phyloP scores from a whole-genome alignment of 2,329 filamentous ascomycete species.

The Dendrostoma leiphaemia region DNA sequence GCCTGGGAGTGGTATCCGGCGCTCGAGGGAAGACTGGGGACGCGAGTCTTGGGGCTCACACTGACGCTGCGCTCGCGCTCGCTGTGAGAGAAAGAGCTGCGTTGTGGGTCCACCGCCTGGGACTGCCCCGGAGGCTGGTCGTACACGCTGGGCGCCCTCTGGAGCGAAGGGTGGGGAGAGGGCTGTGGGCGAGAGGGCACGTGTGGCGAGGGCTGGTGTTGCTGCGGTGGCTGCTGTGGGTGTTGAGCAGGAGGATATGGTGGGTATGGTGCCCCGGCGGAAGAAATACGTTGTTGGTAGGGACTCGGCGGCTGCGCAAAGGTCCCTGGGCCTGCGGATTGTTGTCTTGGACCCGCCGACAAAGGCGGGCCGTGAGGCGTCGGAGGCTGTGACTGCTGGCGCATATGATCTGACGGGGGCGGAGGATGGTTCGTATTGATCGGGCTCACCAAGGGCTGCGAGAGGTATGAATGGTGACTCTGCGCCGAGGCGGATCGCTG shows the following conservation, averaged over 20 bases:
- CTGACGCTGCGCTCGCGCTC: constrained; percentile 71
- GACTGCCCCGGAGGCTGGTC: constrained; percentile 31
- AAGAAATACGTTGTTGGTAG: constrained; percentile 51
- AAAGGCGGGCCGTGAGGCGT: constrained; percentile 53
- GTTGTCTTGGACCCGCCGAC: constrained; percentile 39
- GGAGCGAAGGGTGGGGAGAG: constrained; percentile 34
- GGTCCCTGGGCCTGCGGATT: constrained; percentile 37
- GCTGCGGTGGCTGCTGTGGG: constrained; percentile 4
- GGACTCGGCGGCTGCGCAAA: constrained; percentile 57
- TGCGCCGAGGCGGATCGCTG: constrained; percentile 58
- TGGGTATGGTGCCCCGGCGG: constrained; percentile 32
- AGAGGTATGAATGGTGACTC: constrained; percentile 51
- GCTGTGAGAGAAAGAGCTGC: constrained; percentile 51
- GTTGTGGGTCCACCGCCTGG: constrained; percentile 36
- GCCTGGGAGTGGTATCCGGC: constrained; percentile 29
- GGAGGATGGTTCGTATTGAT: constrained; percentile 42
- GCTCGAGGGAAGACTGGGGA: constrained; percentile 50
- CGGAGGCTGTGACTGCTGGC: constrained; percentile 53
- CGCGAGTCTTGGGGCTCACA: constrained; percentile 74
- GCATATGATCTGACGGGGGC: constrained; percentile 38
- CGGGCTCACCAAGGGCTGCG: constrained; percentile 51
- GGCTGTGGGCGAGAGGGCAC: constrained; percentile 7
- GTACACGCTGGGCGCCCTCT: constrained; percentile 42
- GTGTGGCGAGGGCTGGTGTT: constrained; percentile 24
- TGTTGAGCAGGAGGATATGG: constrained; percentile 31